phyloP scores from a whole-genome alignment of 106 monocot species.

The Vanilla planifolia region DNA sequence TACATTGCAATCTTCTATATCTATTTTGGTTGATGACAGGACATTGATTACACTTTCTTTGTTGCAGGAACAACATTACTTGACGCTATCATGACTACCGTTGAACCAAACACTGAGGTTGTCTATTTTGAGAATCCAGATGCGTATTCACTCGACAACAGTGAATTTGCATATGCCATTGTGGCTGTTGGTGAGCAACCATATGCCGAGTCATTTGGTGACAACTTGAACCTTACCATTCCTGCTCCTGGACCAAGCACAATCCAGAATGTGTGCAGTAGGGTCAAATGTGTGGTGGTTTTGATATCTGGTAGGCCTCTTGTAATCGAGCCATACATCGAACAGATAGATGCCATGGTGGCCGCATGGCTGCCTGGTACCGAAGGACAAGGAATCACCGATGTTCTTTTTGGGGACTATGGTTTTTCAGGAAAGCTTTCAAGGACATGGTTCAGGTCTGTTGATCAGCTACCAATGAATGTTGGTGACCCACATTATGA shows the following conservation, averaged over 20 bases:
- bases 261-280: slow-evolving; percentile 43
- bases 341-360: slow-evolving; percentile 46
- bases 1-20: background rate
- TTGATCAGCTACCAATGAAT: slow-evolving; percentile 79
- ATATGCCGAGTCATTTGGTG: slow-evolving; percentile 55
- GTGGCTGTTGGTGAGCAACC: slow-evolving; percentile 66
- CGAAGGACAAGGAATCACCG: slow-evolving; percentile 64
- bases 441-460: slow-evolving; percentile 68
- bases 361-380: slow-evolving; percentile 81
- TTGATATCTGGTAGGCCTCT: slow-evolving; percentile 55
- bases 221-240: slow-evolving; percentile 50
- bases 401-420: slow-evolving; percentile 73
- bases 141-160: slow-evolving; percentile 19
- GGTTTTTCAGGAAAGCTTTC: slow-evolving; percentile 69
- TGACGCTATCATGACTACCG: slow-evolving; percentile 32
- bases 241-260: slow-evolving; percentile 41
- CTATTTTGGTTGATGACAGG: no score
- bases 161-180: slow-evolving; percentile 51
- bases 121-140: slow-evolving; percentile 60
- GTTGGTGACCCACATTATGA: slow-evolving; percentile 63
- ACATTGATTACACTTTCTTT: background rate
- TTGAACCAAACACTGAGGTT: slow-evolving; percentile 34
- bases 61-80: slow-evolving; percentile 68
- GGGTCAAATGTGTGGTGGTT: slow-evolving; percentile 51
- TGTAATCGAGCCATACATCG: slow-evolving; percentile 42